Conservation (phyloP, 2,329 filamentous ascomycete species). For the Sporothrix protearum region DNA sequence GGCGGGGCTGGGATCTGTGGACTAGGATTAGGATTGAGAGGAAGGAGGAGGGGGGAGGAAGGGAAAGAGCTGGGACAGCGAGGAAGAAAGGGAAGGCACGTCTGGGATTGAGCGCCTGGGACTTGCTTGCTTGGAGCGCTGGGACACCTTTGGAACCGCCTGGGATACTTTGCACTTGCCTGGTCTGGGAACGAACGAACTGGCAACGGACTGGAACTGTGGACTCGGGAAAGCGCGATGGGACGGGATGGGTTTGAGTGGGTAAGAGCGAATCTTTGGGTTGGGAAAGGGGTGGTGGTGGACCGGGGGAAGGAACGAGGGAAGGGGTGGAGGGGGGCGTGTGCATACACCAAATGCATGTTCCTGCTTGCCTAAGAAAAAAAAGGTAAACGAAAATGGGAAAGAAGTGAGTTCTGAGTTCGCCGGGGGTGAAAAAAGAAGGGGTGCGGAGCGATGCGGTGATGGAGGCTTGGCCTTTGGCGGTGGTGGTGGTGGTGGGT, state of each 20-base stretch:
- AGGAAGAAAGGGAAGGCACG: not conserved
- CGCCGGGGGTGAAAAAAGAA: not conserved
- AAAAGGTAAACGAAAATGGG: not conserved
- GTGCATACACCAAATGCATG: constrained; percentile 21
- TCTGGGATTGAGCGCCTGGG: not conserved
- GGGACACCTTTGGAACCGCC: not conserved
- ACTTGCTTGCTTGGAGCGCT: constrained; percentile 13
- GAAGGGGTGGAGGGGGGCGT: constrained; percentile 16
- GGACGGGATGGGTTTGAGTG: constrained; percentile 23
- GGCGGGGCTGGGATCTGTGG: constrained; percentile 7
- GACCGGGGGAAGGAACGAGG: constrained; percentile 8
- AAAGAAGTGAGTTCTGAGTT: not conserved
- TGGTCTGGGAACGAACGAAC: not conserved
- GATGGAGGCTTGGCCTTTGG: constrained; percentile 19
- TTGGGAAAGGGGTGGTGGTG: constrained; percentile 23
- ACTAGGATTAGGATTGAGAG: not conserved
- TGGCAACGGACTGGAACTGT: constrained; percentile 17
- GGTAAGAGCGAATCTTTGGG: constrained; percentile 24
- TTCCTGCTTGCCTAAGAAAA: constrained; percentile 11
- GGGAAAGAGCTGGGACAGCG: too few relatives aligned
- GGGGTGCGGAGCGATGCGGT: constrained; percentile 26
- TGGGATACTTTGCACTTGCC: not conserved
- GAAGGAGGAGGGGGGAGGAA: not conserved
- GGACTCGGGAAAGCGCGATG: constrained; percentile 18
- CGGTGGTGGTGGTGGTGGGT: not conserved